Evolutionary conservation across 108 stramenopile species (phyloP).

Genomic region (Fragilaria crotonensis): DNA sequence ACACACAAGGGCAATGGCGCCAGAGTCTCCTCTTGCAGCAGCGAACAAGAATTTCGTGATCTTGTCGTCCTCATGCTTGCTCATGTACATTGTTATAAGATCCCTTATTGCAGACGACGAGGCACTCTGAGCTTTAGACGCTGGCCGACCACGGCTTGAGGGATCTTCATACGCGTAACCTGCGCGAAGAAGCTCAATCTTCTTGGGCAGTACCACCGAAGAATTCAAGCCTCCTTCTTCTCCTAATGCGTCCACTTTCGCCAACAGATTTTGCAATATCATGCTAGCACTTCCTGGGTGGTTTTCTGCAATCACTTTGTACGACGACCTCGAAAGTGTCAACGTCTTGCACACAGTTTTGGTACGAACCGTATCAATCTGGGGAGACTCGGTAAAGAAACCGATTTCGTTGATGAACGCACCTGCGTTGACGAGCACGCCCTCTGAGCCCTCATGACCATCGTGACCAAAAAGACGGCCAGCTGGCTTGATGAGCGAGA

Average conservation of each 20-base stretch:
- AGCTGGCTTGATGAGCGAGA: conserved; percentile 1
- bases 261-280: conserved; percentile 34
- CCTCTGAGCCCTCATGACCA: too few relatives aligned
- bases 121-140: background rate
- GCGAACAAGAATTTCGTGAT: conserved; percentile 34
- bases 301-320: conserved; percentile 32
- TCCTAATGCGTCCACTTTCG: conserved; percentile 8
- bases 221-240: too few relatives aligned
- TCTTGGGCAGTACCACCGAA: too few relatives aligned
- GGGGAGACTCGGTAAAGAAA: conserved; percentile 50
- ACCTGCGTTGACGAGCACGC: too few relatives aligned
- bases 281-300: conserved; percentile 32
- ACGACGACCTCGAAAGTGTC: conserved; percentile 22
- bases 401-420: conserved; percentile 43
- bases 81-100: conserved; percentile 31
- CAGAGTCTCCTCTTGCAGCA: conserved; percentile 19
- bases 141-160: background rate
- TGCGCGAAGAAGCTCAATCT: background rate
- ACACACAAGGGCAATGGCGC: conserved; percentile 23
- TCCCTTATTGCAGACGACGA: conserved; percentile 10
- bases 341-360: conserved; percentile 43
- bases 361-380: conserved; percentile 30
- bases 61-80: conserved; percentile 34
- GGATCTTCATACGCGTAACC: background rate
- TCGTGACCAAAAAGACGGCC: background rate